Percentiles rank a stretch among this genome's conserved stretches.
phyloP scores from a whole-genome alignment of 257 asterid species.

The Forsythia viridissima region DNA sequence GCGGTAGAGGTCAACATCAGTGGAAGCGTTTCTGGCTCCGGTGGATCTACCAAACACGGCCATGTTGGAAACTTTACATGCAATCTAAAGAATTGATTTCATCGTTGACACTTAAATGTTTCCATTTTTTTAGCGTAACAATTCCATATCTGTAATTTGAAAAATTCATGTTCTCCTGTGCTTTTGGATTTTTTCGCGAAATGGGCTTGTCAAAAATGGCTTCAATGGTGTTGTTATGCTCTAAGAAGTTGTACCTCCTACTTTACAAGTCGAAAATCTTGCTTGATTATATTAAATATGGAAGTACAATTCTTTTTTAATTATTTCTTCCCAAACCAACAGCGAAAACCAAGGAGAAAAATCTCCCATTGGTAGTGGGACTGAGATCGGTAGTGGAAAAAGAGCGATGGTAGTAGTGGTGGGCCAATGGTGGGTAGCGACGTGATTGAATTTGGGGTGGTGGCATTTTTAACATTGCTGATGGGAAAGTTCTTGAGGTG shows the following conservation, averaged over 20 bases:
- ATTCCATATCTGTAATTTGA: constrained; percentile 61
- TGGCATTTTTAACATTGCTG: no score
- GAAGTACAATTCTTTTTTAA: no score
- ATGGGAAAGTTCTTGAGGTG: no score
- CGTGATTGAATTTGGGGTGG: no score
- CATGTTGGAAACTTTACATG: constrained; percentile 54
- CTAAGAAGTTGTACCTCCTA: constrained; percentile 87
- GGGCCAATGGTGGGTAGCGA: no score
- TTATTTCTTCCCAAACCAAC: no score
- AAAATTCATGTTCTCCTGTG: constrained; percentile 66
- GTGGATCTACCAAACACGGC: constrained; percentile 62
- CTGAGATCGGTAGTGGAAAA: no score
- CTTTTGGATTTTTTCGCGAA: constrained; percentile 64
- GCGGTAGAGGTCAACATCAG: constrained; percentile 78
- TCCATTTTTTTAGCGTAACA: constrained; percentile 56
- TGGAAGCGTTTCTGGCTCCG: constrained; percentile 81
- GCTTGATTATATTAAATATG: constrained; percentile 60
- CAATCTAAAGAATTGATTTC: constrained; percentile 54
- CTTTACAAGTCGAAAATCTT: constrained; percentile 79
- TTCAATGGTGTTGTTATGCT: constrained; percentile 59
- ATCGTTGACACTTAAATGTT: constrained; percentile 28
- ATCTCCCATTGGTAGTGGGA: no score
- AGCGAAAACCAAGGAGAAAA: no score
- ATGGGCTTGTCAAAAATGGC: constrained; percentile 34
- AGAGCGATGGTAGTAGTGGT: no score